Evolutionary conservation across 352 stramenopile genomes (phyloP).

Genomic region (Albugo candida): DNA sequence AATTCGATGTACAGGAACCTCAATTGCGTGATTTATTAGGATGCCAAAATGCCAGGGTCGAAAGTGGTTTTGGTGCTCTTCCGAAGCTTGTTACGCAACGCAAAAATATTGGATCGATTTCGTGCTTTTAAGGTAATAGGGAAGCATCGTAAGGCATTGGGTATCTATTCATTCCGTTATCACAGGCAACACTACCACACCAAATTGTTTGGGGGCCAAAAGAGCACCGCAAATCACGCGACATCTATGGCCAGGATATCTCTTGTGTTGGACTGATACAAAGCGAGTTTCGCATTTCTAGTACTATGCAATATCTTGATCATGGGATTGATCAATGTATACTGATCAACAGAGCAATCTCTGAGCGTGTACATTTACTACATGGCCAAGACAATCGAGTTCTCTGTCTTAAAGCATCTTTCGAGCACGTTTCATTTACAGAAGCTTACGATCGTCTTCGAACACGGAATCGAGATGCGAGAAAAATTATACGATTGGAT

Average conservation of each 20-base stretch:
- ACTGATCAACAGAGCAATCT: slow-evolving; percentile 37
- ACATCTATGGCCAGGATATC: slow-evolving; percentile 33
- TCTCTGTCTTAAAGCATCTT: not conserved
- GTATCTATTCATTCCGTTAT: not conserved
- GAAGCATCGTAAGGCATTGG: not conserved
- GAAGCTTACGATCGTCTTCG: no score
- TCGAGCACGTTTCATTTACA: no score
- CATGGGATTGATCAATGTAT: slow-evolving; percentile 39
- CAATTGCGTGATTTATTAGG: no score
- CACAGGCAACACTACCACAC: slow-evolving; percentile 35
- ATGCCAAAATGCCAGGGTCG: slow-evolving; percentile 5
- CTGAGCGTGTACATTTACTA: slow-evolving; percentile 40
- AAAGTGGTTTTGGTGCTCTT: slow-evolving; percentile 41
- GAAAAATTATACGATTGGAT: slow-evolving; percentile 6
- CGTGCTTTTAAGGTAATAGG: slow-evolving; percentile 33
- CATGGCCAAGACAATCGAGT: slow-evolving; percentile 23
- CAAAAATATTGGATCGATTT: slow-evolving; percentile 33
- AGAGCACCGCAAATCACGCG: slow-evolving; percentile 20
- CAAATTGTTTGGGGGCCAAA: slow-evolving; percentile 26
- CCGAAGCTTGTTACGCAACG: slow-evolving; percentile 41
- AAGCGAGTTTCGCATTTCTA: slow-evolving; percentile 19
- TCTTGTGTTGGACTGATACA: slow-evolving; percentile 37
- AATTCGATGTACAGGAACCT: no score
- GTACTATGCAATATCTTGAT: slow-evolving; percentile 7
- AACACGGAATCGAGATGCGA: no score